Percentiles rank a stretch among this genome's conserved stretches.
Evolutionary conservation across 2,329 filamentous ascomycete species (phyloP).

Genomic region (Didymella pomorum): DNA sequence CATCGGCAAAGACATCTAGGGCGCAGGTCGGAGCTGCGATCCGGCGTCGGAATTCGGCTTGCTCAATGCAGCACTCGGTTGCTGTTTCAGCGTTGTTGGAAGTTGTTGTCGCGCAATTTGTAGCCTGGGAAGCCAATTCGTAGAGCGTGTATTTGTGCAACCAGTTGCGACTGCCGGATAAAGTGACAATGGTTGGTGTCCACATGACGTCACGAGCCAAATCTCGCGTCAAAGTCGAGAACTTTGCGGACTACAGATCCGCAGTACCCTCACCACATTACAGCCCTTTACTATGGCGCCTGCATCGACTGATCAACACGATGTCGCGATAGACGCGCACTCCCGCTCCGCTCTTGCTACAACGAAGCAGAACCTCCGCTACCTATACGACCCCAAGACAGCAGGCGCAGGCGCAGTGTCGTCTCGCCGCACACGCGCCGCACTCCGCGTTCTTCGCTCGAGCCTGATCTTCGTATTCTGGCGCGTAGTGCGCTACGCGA

Average conservation of each 20-base stretch:
- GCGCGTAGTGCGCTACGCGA: constrained; percentile 54
- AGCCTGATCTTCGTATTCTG: constrained; percentile 54
- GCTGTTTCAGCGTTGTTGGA: too few relatives aligned
- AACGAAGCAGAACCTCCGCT: constrained; percentile 46
- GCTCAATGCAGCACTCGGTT: not conserved
- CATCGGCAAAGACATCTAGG: constrained; percentile 8
- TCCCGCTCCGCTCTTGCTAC: constrained; percentile 37
- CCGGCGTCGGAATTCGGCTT: constrained; percentile 6
- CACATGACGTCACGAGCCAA: constrained; percentile 11
- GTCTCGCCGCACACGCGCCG: constrained; percentile 50
- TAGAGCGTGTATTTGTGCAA: too few relatives aligned
- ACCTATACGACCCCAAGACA: constrained; percentile 47
- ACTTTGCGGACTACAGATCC: too few relatives aligned
- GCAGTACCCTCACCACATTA: not conserved
- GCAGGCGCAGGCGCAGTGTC: constrained; percentile 37
- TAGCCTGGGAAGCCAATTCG: too few relatives aligned
- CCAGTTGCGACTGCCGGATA: too few relatives aligned
- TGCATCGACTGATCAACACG: constrained; percentile 5
- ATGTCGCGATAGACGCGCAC: constrained; percentile 15
- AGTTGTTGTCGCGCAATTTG: too few relatives aligned
- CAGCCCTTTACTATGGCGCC: constrained; percentile 6
- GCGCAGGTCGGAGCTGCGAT: not conserved
- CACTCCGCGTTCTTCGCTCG: constrained; percentile 51
- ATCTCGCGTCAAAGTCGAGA: not conserved
- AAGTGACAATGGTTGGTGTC: not conserved